Base-by-base conservation (phyloP, 202 grass and related monocot genomes). In the Cymbopogon flexuosus region DNA sequence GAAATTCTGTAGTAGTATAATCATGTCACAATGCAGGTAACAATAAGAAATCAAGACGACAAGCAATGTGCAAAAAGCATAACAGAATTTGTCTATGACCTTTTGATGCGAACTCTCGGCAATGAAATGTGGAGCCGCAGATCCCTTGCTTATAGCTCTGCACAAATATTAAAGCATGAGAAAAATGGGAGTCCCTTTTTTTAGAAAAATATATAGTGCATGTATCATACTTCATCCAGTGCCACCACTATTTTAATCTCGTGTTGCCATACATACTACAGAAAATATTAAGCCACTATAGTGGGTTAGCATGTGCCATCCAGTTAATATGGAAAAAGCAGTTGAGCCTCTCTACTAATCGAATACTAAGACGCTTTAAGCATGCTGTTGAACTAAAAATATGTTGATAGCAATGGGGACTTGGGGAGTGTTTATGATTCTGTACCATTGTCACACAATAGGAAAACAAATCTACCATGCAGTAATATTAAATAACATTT, bases 61-160 rank as follows among this genome's bases (percentile, higher is more conserved):
- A 47, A 18, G 33, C 33, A 78, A 78, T 68, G 24, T 68, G 12
- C 31, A 56, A 9, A 37, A 24, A 39, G 2, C 8, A 67, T 40
- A 62, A 21, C 36, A 58, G 54, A 82, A 42, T 31, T 11, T 73
- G 10, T 85, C 40, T 79, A 84, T 60, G 70, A 94, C 92, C 96
- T 98, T 95, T 94, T 74, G 84, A 75, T 49, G 92, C 86, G 65
- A 93, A 98, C 46, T 89, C 85, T 77, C 90, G 62, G 29, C 52
- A 68, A 63, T 93, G 84, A 49, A 95, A 88, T 34, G 73, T 56
- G 35, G 92, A 89, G 60, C 86, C 68, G 52, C 85, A 82, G 13
- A 89, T 86, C 76, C 79, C 88, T 86, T 91, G 86, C 73, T 65
- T 85, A 71, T 85, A 94, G 43, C 58, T 81, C 96, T 98, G 90